Conservation (phyloP, 177 flowering plant species). For the Vitis hybrid region DNA sequence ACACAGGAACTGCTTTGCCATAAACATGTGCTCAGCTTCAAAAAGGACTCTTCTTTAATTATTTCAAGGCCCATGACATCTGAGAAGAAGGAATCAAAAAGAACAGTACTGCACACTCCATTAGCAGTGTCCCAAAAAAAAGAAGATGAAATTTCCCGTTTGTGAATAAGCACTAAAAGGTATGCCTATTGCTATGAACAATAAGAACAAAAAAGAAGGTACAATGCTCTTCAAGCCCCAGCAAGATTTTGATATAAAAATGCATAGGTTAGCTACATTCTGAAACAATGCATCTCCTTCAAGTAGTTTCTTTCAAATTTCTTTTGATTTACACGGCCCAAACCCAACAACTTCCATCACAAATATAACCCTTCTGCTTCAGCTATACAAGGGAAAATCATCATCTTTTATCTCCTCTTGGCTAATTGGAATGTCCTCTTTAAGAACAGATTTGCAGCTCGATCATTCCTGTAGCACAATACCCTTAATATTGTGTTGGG, state of each 20-base stretch:
- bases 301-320: background rate
- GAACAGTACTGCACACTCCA: too few species aligned
- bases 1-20: too few species aligned
- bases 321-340: background rate
- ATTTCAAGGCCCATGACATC: too few species aligned
- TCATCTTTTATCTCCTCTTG: slow-evolving; percentile 49
- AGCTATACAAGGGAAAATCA: background rate
- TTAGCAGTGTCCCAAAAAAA: too few species aligned
- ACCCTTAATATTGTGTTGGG: slow-evolving; percentile 93
- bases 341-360: background rate
- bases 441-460: slow-evolving; percentile 62
- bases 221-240: background rate
- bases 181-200: background rate
- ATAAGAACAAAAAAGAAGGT: background rate
- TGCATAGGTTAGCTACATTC: background rate
- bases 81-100: too few species aligned
- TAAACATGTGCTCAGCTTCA: too few species aligned
- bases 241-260: background rate
- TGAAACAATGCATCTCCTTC: background rate
- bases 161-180: too few species aligned
- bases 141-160: too few species aligned
- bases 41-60: too few species aligned
- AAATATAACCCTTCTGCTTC: background rate
- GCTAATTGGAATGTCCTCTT: slow-evolving; percentile 82
- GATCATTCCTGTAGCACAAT: slow-evolving; percentile 73